Conservation (phyloP, 2,329 filamentous ascomycete genomes). For the Alternaria triticimaculans region DNA sequence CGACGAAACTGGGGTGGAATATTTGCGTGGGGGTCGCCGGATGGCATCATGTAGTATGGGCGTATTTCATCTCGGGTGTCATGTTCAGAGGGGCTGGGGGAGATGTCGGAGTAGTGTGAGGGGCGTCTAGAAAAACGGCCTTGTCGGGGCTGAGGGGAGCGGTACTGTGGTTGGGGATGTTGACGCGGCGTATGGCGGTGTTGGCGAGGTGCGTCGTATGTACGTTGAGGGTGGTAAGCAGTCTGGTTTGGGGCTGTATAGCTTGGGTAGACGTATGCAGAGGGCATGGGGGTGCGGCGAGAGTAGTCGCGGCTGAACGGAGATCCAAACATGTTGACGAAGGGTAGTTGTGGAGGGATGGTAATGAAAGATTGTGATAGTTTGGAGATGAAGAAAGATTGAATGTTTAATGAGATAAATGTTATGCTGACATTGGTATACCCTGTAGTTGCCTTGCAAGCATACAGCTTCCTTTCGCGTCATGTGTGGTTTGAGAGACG, state of each 20-base stretch:
- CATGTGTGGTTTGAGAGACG: constrained; percentile 5
- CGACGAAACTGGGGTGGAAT: not conserved
- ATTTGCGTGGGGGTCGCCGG: not conserved
- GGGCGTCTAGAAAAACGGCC: not conserved
- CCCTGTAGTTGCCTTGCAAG: not conserved
- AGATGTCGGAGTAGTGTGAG: not conserved
- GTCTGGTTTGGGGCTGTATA: not conserved
- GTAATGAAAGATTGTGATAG: not conserved
- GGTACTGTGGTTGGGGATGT: not conserved
- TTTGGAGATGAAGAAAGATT: not conserved
- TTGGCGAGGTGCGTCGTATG: not conserved
- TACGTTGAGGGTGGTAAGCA: not conserved
- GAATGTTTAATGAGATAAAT: not conserved
- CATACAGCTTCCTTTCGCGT: not conserved
- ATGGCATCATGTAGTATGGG: not conserved
- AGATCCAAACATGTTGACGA: constrained; percentile 6
- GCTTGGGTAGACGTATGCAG: not conserved
- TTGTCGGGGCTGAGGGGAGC: not conserved
- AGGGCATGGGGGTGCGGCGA: not conserved
- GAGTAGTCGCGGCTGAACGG: constrained; percentile 6
- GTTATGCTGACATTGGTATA: not conserved
- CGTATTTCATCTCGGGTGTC: not conserved
- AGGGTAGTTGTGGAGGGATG: not conserved
- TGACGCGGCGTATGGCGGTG: not conserved
- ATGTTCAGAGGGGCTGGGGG: not conserved